Conservation (phyloP, 345 rosid genomes). For the Eucalyptus pumila region DNA sequence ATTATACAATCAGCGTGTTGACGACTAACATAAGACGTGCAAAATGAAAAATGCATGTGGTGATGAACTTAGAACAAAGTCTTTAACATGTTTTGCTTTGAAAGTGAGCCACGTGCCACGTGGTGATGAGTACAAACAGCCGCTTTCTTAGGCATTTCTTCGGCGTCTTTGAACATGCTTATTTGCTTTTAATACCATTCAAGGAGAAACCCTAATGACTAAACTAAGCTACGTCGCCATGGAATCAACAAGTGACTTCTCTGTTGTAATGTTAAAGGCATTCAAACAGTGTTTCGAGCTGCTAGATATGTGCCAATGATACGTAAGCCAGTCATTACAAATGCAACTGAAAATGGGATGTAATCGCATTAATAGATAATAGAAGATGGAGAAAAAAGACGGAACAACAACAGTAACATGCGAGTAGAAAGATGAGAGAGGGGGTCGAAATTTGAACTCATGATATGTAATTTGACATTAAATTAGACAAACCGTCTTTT, state of each 20-base stretch:
- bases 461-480: not conserved
- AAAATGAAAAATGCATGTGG: not conserved
- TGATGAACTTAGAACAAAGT: not conserved
- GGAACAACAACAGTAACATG: not conserved
- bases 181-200: not conserved
- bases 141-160: not conserved
- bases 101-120: not conserved
- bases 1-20: not conserved
- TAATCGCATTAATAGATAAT: not conserved
- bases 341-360: not conserved
- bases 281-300: not conserved
- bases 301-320: too few relatives aligned
- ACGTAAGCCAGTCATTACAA: not conserved
- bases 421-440: not conserved
- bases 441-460: not conserved
- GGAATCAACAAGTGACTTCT: not conserved
- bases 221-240: not conserved
- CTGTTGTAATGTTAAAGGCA: not conserved
- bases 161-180: not conserved
- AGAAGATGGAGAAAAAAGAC: not conserved
- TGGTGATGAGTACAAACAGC: not conserved
- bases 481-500: not conserved
- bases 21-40: not conserved
- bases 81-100: not conserved
- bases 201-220: not conserved